Conservation (phyloP, 2,329 filamentous ascomycete species). For the Pezicula neosporulosa region DNA sequence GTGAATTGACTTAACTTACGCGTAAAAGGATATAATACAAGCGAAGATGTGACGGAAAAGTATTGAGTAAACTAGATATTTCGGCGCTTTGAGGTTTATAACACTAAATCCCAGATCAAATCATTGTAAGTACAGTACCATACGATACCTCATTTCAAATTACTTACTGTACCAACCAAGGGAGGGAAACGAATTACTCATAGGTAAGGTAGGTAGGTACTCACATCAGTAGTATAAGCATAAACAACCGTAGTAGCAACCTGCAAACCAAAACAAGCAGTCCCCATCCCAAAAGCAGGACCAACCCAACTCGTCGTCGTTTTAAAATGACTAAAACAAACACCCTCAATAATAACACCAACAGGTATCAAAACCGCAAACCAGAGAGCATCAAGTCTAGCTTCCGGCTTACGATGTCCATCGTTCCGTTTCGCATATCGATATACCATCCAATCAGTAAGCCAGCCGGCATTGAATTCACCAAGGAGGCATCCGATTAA, state of each 20-base stretch:
- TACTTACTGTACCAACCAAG: no score
- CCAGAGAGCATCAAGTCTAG: slow-evolving; percentile 29
- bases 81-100: slow-evolving; percentile 34
- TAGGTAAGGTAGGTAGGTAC: no score
- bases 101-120: no score
- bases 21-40: slow-evolving; percentile 31
- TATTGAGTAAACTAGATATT: slow-evolving; percentile 30
- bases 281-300: slow-evolving; percentile 32
- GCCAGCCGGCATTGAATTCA: slow-evolving; percentile 23
- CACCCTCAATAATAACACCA: slow-evolving; percentile 23
- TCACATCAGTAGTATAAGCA: slow-evolving; percentile 30
- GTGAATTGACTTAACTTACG: slow-evolving; percentile 2
- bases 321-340: slow-evolving; percentile 25
- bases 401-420: slow-evolving; percentile 27
- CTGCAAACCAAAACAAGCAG: slow-evolving; percentile 31
- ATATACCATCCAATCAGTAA: slow-evolving; percentile 26
- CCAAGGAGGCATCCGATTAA: slow-evolving; percentile 23
- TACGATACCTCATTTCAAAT: no score
- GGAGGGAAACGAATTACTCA: no score
- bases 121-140: no score
- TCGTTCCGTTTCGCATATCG: slow-evolving; percentile 22
- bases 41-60: slow-evolving; percentile 30
- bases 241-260: slow-evolving; percentile 32
- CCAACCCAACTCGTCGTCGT: slow-evolving; percentile 30
- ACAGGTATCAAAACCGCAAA: slow-evolving; percentile 22